Evolutionary conservation across 1,284 basidiomycete species (phyloP), one percentile per base, ranked within the genome.

Genomic region (Moniliella sp.): DNA sequence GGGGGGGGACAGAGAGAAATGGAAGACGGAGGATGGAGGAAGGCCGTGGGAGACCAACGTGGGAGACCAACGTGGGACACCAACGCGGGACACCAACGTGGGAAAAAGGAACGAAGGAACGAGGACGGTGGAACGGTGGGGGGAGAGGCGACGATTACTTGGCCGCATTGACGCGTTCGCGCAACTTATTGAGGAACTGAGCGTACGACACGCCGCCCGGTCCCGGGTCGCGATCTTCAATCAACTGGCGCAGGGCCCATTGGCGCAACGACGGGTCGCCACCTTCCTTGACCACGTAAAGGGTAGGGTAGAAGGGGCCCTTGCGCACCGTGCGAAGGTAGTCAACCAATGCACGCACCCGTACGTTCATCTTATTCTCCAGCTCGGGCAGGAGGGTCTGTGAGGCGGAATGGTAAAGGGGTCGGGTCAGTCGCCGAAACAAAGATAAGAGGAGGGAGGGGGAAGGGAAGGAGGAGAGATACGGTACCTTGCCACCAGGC

Each of bases 261-360:
- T 83, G 70, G 38, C 86, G 69, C 56, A 97, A 66, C 15, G 45
- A 47, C 30, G 83, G 80, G 63, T 97, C 91, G 35, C 84, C 88
- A 51, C 97, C 91, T 61, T 91, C 84, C 66, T 97, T 99, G 51
- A 94, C 86, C 27, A 97, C 67, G 59, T 94, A 97, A n/a, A 99
- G 66, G 57, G 91, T 81, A 10, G 83, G 81, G 55, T 77, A 75
- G 63, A 94, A 97, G 3, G 78, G 75, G 5, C 88, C 86, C 25
- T 83, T 69, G 14, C 67, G 52, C 67, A 76, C 71, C 63, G 91
- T 83, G 12, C 84, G 69, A 18, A 79, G 80, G 66, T 93, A 91
- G 62, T 80, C 77, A 33, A 99, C 66, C 47, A 99, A 72, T 1
- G 82, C 82, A 53, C 83, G 88, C 44, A 99, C 70, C 11, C 91